A percentile compares a stretch with the other conserved stretches of the same genome.
These are phyloP conservation scores for Aegilops longissima DNA, from an alignment of 176 grass and related monocot genomes.

Conservation along the genomic window DNA sequence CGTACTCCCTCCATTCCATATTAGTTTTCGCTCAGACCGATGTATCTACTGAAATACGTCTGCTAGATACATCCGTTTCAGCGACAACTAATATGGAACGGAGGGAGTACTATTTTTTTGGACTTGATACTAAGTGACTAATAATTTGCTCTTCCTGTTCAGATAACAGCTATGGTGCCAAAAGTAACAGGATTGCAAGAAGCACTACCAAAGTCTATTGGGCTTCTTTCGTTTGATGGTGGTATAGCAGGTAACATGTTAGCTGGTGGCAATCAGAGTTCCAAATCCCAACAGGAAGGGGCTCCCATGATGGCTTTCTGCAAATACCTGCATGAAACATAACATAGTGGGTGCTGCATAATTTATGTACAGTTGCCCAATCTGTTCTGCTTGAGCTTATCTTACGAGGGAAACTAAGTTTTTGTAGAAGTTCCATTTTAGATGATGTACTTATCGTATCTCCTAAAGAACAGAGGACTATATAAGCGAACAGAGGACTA, in stretches of 20 bases:
- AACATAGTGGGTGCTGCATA: not conserved
- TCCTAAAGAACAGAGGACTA: constrained; percentile 2
- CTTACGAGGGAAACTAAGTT: constrained; percentile 6
- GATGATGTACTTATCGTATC: constrained; percentile 8
- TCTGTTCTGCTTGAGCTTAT: constrained; percentile 10
- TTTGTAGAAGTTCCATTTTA: constrained; percentile 27
- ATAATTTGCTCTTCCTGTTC: constrained; percentile 36
- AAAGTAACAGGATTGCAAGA: constrained; percentile 89
- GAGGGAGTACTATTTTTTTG: too few relatives aligned
- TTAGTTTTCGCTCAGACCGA: too few relatives aligned
- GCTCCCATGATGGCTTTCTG: constrained; percentile 1
- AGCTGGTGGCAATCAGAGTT: constrained; percentile 10
- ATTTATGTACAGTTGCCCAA: constrained; percentile 19
- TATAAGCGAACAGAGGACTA: not conserved
- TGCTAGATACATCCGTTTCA: too few relatives aligned
- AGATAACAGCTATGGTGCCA: constrained; percentile 90
- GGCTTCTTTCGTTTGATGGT: constrained; percentile 96
- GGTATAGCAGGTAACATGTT: constrained; percentile 81
- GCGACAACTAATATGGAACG: too few relatives aligned
- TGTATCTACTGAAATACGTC: too few relatives aligned
- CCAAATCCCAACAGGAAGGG: not conserved
- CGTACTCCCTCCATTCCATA: not conserved
- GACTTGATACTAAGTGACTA: not conserved
- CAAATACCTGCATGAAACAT: constrained; percentile 1
- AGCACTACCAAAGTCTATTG: constrained; percentile 87